Percentiles rank a stretch among this genome's conserved stretches.
phyloP scores from a whole-genome alignment of 2,329 filamentous ascomycete genomes.

The Ophiocordyceps robertsii region DNA sequence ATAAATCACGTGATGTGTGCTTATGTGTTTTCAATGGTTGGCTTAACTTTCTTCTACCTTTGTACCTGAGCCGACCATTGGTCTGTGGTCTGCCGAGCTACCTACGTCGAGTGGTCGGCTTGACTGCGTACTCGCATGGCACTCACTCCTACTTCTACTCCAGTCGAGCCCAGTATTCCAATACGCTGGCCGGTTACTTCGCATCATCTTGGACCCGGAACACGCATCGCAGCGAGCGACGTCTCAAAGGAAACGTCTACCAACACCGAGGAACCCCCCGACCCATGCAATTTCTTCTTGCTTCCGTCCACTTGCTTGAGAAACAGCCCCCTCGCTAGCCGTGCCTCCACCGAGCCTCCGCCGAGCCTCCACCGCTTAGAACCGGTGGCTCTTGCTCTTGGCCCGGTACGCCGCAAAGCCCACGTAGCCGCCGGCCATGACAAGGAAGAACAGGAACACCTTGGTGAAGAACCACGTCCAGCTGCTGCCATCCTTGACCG shows the following conservation, averaged over 20 bases:
- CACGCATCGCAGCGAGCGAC: not conserved
- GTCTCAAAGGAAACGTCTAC: not conserved
- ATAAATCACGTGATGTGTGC: no score
- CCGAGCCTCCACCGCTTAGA: constrained; percentile 20
- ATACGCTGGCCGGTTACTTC: no score
- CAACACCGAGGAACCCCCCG: not conserved
- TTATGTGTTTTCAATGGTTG: no score
- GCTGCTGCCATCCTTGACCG: constrained; percentile 32
- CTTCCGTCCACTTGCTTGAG: not conserved
- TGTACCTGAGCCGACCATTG: no score
- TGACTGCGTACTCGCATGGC: no score
- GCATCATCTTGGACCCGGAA: not conserved
- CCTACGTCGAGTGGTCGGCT: no score
- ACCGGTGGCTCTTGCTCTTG: constrained; percentile 45
- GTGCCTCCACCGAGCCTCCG: not conserved
- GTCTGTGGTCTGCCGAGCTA: no score
- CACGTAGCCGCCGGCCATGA: constrained; percentile 63
- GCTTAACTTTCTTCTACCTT: no score
- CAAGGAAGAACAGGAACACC: constrained; percentile 60
- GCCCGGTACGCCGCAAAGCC: constrained; percentile 75
- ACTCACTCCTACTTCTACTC: no score
- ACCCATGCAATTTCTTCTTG: not conserved
- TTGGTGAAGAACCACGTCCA: constrained; percentile 63
- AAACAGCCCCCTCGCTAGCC: not conserved
- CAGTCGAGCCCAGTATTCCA: no score